Evolutionary conservation across 108 stramenopile species (phyloP).

Genomic region (Skeletonema tropicum): DNA sequence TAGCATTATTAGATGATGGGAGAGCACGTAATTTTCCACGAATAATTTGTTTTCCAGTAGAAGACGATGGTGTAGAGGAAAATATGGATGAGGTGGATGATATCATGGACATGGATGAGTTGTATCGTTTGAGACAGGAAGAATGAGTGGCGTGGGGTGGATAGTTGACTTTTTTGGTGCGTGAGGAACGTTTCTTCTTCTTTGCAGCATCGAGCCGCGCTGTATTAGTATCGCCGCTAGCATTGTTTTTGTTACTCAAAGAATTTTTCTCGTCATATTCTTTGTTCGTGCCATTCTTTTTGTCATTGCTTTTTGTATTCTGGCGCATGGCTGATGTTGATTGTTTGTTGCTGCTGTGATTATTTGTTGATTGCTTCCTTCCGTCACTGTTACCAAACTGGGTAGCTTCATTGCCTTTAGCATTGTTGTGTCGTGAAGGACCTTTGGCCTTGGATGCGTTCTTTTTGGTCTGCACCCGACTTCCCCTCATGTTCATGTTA

Average conservation of each 20-base stretch:
- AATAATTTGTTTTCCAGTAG: background rate
- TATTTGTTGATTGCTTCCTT: slow-evolving; percentile 26
- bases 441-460: background rate
- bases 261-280: background rate
- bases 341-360: slow-evolving; percentile 11
- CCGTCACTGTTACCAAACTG: slow-evolving; percentile 1
- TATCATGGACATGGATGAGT: background rate
- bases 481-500: too few species aligned
- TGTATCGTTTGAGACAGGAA: slow-evolving; percentile 40
- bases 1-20: slow-evolving; percentile 57
- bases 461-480: background rate
- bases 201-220: background rate
- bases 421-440: background rate
- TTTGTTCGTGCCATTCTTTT: slow-evolving; percentile 16
- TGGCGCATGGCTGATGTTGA: background rate
- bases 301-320: slow-evolving; percentile 1
- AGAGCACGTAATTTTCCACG: slow-evolving; percentile 36
- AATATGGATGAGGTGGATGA: background rate
- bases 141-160: slow-evolving; percentile 44
- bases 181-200: slow-evolving; percentile 6
- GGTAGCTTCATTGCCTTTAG: background rate
- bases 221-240: background rate
- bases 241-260: background rate
- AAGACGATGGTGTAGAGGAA: background rate
- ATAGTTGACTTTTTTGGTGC: slow-evolving; percentile 49